Evolutionary conservation across 108 stramenopile species (phyloP), one percentile per base, ranked within the genome.

Genomic region (Nitzschia putrida): DNA sequence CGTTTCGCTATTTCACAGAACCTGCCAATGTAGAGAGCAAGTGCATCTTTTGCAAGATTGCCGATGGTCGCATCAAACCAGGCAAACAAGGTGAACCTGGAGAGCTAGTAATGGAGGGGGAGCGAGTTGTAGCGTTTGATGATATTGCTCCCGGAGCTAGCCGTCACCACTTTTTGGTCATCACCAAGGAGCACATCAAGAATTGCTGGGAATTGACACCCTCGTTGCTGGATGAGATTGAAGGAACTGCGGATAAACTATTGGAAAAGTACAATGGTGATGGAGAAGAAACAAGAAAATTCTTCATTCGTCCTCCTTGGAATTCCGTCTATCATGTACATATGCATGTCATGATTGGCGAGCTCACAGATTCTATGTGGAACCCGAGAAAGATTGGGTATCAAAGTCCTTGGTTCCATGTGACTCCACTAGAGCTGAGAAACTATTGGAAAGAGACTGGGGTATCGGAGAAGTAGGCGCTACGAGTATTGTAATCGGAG

Each of bases 321-420:
- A 63, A 63, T 24, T 63, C 61, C 10, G 61, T 63, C 9, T 63
- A 63, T 21, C 61, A 63, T 24, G 61, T 63, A n/a, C 61, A 63
- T 45, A 41, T 63, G 16, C 61, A 63, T 63, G 44, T 63, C 12
- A 63, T 63, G 61, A 45, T 63, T 45, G 61, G 61, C 3, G 61
- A 63, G 20, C 44, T 63, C 20, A 63, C 61, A 3, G 61, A 63
- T 47, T 20, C 44, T 3, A 5, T 45, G 23, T 63, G 61, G 42
- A 16, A 63, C 12, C 44, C 40, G 3, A 41, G 61, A 45, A 63
- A 63, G 23, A 63, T 63, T 63, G 61, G 61, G 44, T 63, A 23
- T 42, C 61, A 63, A 47, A 63, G 61, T 21, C 44, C 42, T 44
- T 63, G 25, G 61, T 63, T 63, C 44, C 61, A 63, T 25, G 44